Percentiles rank a stretch among this genome's conserved stretches.
These are phyloP conservation scores for Xylariaceae sp. DNA, from an alignment of 2,329 filamentous ascomycete genomes.

Conservation along the genomic window DNA sequence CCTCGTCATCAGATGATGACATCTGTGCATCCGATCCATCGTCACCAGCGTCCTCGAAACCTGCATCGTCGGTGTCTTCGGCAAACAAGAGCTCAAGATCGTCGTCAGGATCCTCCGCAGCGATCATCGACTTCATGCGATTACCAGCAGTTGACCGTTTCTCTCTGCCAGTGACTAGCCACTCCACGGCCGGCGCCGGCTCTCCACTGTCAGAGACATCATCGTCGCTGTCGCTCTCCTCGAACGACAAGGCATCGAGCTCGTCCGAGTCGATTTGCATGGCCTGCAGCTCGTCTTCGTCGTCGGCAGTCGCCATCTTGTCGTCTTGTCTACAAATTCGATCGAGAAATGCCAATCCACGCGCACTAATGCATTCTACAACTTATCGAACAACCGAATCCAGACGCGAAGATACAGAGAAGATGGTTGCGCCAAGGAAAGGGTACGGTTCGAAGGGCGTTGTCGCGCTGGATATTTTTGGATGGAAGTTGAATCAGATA, in stretches of 20 bases:
- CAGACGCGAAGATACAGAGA: not conserved
- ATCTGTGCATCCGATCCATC: slow-evolving; percentile 73
- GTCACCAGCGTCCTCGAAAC: slow-evolving; percentile 64
- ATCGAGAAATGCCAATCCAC: not conserved
- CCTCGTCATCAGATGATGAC: slow-evolving; percentile 78
- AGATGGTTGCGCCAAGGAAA: not conserved
- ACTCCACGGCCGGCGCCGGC: slow-evolving; percentile 47
- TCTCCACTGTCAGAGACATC: slow-evolving; percentile 31
- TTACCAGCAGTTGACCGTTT: slow-evolving; percentile 80
- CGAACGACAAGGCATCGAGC: slow-evolving; percentile 33
- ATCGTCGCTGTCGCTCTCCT: slow-evolving; percentile 35
- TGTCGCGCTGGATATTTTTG: slow-evolving; percentile 11
- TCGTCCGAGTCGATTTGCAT: slow-evolving; percentile 30
- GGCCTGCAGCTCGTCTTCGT: slow-evolving; percentile 35
- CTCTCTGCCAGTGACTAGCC: slow-evolving; percentile 66
- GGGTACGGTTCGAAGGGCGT: slow-evolving; percentile 2
- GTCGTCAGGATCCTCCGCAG: slow-evolving; percentile 64
- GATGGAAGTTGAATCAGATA: not conserved
- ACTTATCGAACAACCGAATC: not conserved
- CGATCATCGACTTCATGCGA: slow-evolving; percentile 71
- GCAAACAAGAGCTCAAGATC: slow-evolving; percentile 72
- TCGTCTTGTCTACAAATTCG: slow-evolving; percentile 6
- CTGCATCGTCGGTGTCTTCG: slow-evolving; percentile 62
- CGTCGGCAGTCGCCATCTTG: slow-evolving; percentile 36
- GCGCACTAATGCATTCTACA: not conserved